These are phyloP conservation scores for Pleurotus giganteus DNA, from an alignment of 768 basidiomycete genomes.

Conservation along the genomic window DNA sequence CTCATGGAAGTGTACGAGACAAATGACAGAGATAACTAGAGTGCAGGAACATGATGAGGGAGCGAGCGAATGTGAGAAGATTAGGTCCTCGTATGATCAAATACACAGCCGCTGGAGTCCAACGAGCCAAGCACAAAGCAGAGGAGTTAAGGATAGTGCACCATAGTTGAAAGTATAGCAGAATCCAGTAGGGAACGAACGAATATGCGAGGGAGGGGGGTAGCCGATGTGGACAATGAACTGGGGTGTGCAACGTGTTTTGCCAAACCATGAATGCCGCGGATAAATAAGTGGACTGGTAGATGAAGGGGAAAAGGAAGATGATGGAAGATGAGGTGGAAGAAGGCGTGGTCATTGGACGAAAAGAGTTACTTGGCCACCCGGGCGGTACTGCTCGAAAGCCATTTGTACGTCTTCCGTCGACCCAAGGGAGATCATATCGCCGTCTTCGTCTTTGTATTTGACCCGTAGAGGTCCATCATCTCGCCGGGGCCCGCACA, in stretches of 20 bases:
- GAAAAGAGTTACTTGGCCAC: slow-evolving; percentile 79
- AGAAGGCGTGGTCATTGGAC: slow-evolving; percentile 52
- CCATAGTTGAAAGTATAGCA: slow-evolving; percentile 9
- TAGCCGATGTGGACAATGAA: neutral
- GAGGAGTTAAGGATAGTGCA: slow-evolving; percentile 9
- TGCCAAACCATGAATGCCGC: slow-evolving; percentile 4
- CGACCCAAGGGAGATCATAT: slow-evolving; percentile 82
- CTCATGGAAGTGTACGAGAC: slow-evolving; percentile 30
- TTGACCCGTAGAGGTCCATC: slow-evolving; percentile 83
- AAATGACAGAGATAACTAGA: slow-evolving; percentile 25
- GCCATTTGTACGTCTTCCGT: slow-evolving; percentile 96
- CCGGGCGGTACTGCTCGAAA: slow-evolving; percentile 78
- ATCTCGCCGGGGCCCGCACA: slow-evolving; percentile 81
- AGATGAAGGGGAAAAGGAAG: slow-evolving; percentile 10
- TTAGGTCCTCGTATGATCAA: slow-evolving; percentile 23
- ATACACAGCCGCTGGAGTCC: slow-evolving; percentile 20
- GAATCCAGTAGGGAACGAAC: slow-evolving; percentile 12
- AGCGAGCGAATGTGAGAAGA: slow-evolving; percentile 16
- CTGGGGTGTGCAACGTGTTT: slow-evolving; percentile 8
- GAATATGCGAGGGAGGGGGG: slow-evolving; percentile 11
- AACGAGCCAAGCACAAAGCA: slow-evolving; percentile 1
- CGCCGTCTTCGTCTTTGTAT: slow-evolving; percentile 92
- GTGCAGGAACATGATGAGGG: slow-evolving; percentile 14
- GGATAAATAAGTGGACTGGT: slow-evolving; percentile 9
- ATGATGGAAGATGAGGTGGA: slow-evolving; percentile 12